These are phyloP conservation scores for Houttuynia cordata DNA, from an alignment of 164 flowering plant species.

Conservation along the genomic window DNA sequence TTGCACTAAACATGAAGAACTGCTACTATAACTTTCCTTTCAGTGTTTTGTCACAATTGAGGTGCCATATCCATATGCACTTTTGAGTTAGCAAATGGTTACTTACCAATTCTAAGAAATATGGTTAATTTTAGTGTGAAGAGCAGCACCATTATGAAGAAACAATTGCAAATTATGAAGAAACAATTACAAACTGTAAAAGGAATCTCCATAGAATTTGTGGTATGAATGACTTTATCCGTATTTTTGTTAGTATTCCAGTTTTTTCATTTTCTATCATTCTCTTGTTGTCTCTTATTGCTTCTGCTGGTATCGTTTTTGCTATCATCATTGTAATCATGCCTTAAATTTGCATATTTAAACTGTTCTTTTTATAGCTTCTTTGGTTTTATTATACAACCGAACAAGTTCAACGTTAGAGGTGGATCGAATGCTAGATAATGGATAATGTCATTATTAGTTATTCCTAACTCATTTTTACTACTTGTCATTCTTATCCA, in stretches of 20 bases:
- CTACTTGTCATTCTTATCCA: too few species aligned
- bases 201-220: constrained; percentile 26
- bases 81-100: not conserved
- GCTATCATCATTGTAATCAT: too few species aligned
- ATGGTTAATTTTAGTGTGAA: constrained; percentile 27
- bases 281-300: not conserved
- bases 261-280: not conserved
- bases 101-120: not conserved
- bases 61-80: not conserved
- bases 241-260: not conserved
- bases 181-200: constrained; percentile 51
- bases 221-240: constrained; percentile 22
- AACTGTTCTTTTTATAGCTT: too few species aligned
- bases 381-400: too few species aligned
- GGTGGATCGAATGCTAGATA: too few species aligned
- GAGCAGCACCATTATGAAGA: constrained; percentile 44
- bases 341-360: too few species aligned
- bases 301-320: too few species aligned
- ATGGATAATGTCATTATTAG: too few species aligned
- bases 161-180: constrained; percentile 51
- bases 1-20: constrained; percentile 26
- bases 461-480: too few species aligned
- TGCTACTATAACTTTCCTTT: constrained; percentile 27
- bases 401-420: too few species aligned
- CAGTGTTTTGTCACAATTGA: not conserved